A percentile compares a stretch with the other conserved stretches of the same genome.
phyloP scores from a whole-genome alignment of 352 stramenopile genomes.

The Thraustotheca clavata region DNA sequence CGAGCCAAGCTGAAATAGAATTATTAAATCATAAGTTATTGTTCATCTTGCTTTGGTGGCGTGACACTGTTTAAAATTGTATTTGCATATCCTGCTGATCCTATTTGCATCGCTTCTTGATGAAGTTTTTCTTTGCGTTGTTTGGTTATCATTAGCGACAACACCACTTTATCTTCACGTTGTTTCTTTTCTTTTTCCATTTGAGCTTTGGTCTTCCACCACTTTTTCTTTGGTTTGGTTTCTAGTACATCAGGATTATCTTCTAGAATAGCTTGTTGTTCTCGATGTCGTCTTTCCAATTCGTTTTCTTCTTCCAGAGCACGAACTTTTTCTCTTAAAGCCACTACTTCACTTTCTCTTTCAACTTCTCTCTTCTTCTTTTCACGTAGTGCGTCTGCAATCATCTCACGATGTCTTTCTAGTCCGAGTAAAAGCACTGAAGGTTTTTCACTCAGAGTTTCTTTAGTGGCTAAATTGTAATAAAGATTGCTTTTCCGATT shows the following conservation, averaged over 20 bases:
- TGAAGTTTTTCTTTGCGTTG: conserved; percentile 9
- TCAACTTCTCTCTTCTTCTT: conserved; percentile 44
- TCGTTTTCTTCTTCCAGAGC: conserved; percentile 37
- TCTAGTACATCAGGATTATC: not conserved
- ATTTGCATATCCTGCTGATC: not conserved
- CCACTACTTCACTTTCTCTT: conserved; percentile 54
- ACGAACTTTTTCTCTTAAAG: conserved; percentile 49
- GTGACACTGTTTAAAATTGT: conserved; percentile 10
- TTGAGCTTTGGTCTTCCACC: conserved; percentile 20
- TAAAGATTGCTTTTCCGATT: conserved; percentile 37
- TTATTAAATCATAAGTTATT: too few species aligned
- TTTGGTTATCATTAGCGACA: conserved; percentile 10
- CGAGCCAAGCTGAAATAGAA: not conserved
- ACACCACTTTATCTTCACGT: conserved; percentile 8
- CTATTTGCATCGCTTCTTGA: conserved; percentile 17
- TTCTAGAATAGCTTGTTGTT: conserved; percentile 4
- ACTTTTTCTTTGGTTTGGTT: not conserved
- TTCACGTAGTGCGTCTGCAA: conserved; percentile 44
- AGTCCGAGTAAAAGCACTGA: conserved; percentile 42
- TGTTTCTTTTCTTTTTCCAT: conserved; percentile 2
- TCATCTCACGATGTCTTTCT: conserved; percentile 43
- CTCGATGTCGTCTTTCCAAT: not conserved
- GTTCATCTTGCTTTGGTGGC: too few species aligned
- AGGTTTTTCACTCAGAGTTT: conserved; percentile 44
- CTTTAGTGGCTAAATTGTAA: conserved; percentile 76